Evolutionary conservation across 495 filamentous ascomycete species (phyloP).

Genomic region (Usnea hakonensis): DNA sequence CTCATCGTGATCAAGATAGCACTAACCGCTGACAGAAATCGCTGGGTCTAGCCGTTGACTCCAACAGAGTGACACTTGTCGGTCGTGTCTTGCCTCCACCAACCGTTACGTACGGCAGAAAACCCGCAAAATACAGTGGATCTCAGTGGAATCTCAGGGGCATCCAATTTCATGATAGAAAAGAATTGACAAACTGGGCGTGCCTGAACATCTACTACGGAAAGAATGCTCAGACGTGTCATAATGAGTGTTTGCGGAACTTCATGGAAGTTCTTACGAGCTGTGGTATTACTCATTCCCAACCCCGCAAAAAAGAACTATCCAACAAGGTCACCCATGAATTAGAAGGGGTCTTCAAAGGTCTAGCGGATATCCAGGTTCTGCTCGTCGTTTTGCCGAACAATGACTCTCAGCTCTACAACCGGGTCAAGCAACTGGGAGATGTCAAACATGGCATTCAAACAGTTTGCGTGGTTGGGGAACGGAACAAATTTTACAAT

Average conservation of each 20-base stretch:
- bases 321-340: too few relatives aligned
- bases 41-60: neutral
- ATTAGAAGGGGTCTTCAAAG: neutral
- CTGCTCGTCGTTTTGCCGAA: neutral
- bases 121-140: neutral
- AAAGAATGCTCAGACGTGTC: neutral
- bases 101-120: neutral
- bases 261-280: neutral
- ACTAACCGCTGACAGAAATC: neutral
- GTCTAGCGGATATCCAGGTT: neutral
- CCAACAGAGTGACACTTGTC: neutral
- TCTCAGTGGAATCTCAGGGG: neutral
- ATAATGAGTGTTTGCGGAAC: neutral
- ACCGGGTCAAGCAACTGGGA: neutral
- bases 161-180: neutral
- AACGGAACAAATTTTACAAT: neutral
- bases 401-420: neutral
- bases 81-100: neutral
- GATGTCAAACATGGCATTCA: neutral
- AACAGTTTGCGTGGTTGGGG: neutral
- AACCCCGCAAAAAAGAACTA: neutral
- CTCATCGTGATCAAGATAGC: neutral
- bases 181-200: neutral
- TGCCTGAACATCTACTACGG: neutral
- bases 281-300: neutral